Evolutionary conservation across 2,329 filamentous ascomycete genomes (phyloP).

Genomic region (Fusarium chlamydosporum): DNA sequence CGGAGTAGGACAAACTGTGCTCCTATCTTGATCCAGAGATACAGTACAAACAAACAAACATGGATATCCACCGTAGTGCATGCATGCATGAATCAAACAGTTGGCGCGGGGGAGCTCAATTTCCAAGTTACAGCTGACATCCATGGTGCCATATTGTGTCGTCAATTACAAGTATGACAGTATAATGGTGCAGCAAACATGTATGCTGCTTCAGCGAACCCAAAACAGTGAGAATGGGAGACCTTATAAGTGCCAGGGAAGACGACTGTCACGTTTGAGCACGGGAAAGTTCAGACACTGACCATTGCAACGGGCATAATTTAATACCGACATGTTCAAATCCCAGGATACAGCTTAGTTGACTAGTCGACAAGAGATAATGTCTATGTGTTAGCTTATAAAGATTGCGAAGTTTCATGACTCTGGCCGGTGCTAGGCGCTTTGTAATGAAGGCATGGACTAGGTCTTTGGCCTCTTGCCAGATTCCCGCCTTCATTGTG

Average conservation of each 20-base stretch:
- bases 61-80: conserved; percentile 26
- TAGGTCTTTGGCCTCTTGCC: background rate
- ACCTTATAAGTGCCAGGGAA: background rate
- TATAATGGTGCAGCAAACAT: conserved; percentile 43
- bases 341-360: background rate
- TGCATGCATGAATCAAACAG: conserved; percentile 37
- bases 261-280: background rate
- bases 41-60: conserved; percentile 38
- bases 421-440: too few species aligned
- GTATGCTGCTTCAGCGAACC: conserved; percentile 31
- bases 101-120: conserved; percentile 38
- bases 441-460: background rate
- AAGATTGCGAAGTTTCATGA: too few species aligned
- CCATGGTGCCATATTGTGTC: conserved; percentile 39
- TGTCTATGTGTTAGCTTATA: background rate
- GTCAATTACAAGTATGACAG: conserved; percentile 43
- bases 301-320: background rate
- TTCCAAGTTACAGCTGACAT: conserved; percentile 14
- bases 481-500: background rate
- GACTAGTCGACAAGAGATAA: background rate
- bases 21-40: conserved; percentile 43
- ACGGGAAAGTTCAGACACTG: background rate
- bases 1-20: conserved; percentile 40
- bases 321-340: too few species aligned
- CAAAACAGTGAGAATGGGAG: conserved; percentile 1